phyloP scores from a whole-genome alignment of 1,139 yeast species.

The Arxiozyma telluris region DNA sequence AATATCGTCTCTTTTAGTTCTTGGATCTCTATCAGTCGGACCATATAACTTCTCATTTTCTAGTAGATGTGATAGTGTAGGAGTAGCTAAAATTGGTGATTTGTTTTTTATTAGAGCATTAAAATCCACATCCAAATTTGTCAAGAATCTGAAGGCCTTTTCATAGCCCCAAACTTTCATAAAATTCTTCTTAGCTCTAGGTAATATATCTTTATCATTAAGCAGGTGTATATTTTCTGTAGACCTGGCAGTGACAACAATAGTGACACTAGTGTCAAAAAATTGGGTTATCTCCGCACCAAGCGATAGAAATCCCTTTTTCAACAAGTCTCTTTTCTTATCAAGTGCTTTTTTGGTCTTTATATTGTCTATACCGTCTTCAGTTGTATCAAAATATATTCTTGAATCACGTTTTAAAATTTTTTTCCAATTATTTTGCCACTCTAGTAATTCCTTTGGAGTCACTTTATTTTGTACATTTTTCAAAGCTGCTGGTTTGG shows the following conservation, averaged over 20 bases:
- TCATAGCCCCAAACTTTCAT: constrained; percentile 86
- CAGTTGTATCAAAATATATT: constrained; percentile 74
- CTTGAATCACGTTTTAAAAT: constrained; percentile 60
- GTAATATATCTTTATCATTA: constrained; percentile 54
- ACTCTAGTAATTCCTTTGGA: constrained; percentile 44
- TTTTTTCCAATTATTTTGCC: constrained; percentile 78
- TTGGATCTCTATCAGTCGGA: constrained; percentile 82
- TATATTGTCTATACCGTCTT: constrained; percentile 36
- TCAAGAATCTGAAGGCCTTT: constrained; percentile 72
- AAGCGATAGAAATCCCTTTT: constrained; percentile 34
- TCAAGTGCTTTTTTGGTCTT: constrained; percentile 39
- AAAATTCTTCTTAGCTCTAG: constrained; percentile 46
- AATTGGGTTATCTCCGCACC: constrained; percentile 67
- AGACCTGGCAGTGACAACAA: constrained; percentile 63
- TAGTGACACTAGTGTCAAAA: constrained; percentile 71
- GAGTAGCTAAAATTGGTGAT: constrained; percentile 15
- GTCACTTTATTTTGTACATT: constrained; percentile 17
- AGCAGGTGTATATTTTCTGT: constrained; percentile 31
- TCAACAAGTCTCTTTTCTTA: constrained; percentile 46
- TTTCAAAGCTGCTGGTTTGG: constrained; percentile 16
- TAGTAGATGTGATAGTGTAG: constrained; percentile 52
- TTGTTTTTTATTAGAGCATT: constrained; percentile 18
- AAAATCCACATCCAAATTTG: constrained; percentile 51
- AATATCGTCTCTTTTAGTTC: constrained; percentile 74
- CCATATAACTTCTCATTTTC: constrained; percentile 81